Conservation (phyloP, 805 yeast species). For the Candida coquimbonensis region DNA sequence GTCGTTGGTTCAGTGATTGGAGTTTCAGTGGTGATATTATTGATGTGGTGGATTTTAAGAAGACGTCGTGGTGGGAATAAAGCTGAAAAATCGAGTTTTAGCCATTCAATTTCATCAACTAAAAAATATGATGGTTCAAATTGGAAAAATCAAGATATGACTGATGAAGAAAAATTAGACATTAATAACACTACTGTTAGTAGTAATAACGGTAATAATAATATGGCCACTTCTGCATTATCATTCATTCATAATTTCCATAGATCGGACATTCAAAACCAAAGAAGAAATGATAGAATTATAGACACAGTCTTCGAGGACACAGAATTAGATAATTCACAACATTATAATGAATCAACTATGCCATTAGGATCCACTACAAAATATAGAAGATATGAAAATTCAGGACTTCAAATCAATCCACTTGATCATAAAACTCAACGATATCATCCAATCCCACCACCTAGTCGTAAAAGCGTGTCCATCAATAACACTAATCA, state of each 20-base stretch:
- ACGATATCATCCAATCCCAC: constrained; percentile 17
- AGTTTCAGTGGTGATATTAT: constrained; percentile 7
- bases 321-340: constrained; percentile 11
- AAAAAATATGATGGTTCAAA: constrained; percentile 14
- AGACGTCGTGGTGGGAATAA: constrained; percentile 1
- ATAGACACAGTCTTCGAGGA: constrained; percentile 25
- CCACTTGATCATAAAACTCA: constrained; percentile 16
- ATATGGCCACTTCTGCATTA: constrained; percentile 3
- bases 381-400: constrained; percentile 9
- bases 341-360: neutral
- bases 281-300: constrained; percentile 1
- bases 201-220: neutral
- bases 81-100: constrained; percentile 16
- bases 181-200: neutral
- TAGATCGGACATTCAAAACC: neutral
- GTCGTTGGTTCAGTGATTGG: constrained; percentile 23
- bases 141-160: constrained; percentile 4
- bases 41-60: constrained; percentile 12
- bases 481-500: neutral
- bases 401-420: constrained; percentile 14
- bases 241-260: constrained; percentile 4
- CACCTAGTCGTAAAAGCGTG: constrained; percentile 14
- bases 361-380: neutral
- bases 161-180: neutral
- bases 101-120: constrained; percentile 22